Evolutionary conservation across 805 yeast genomes (phyloP).

Genomic region (Myxozyma mucilagina): DNA sequence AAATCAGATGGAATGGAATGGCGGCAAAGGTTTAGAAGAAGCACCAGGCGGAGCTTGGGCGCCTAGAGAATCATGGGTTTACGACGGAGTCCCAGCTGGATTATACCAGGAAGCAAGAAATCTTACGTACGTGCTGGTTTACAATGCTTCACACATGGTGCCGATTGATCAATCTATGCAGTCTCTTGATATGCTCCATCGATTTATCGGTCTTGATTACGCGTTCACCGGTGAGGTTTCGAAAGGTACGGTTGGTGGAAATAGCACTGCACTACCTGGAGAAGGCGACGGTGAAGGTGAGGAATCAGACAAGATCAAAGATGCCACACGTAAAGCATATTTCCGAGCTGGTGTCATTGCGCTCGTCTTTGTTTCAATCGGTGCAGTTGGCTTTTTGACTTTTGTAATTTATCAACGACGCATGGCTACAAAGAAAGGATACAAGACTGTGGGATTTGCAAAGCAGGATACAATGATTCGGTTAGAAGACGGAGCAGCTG

Average conservation of each 20-base stretch:
- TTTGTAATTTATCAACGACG: conserved; percentile 28
- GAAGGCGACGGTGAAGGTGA: conserved; percentile 14
- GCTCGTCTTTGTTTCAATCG: conserved; percentile 39
- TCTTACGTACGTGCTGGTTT: conserved; percentile 71
- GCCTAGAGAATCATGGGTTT: conserved; percentile 47
- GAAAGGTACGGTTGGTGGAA: conserved; percentile 15
- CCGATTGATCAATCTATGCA: conserved; percentile 76
- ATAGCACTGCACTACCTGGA: conserved; percentile 10
- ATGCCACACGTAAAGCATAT: conserved; percentile 43
- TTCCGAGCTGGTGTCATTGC: conserved; percentile 44
- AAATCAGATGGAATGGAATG: conserved; percentile 63
- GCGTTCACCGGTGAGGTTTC: conserved; percentile 18
- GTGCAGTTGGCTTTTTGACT: conserved; percentile 24
- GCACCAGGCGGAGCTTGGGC: conserved; percentile 35
- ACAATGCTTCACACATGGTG: conserved; percentile 88
- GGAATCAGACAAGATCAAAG: conserved; percentile 35
- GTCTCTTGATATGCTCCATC: conserved; percentile 69
- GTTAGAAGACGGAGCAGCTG: conserved; percentile 24
- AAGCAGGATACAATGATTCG: conserved; percentile 30
- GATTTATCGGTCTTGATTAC: conserved; percentile 35
- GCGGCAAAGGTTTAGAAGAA: conserved; percentile 42
- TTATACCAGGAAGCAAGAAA: conserved; percentile 59
- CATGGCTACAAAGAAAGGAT: conserved; percentile 18
- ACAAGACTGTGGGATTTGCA: conserved; percentile 29
- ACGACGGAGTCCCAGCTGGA: conserved; percentile 49